Evolutionary conservation across 169 alveolate genomes (phyloP).

Genomic region (Eimeria tenella): DNA sequence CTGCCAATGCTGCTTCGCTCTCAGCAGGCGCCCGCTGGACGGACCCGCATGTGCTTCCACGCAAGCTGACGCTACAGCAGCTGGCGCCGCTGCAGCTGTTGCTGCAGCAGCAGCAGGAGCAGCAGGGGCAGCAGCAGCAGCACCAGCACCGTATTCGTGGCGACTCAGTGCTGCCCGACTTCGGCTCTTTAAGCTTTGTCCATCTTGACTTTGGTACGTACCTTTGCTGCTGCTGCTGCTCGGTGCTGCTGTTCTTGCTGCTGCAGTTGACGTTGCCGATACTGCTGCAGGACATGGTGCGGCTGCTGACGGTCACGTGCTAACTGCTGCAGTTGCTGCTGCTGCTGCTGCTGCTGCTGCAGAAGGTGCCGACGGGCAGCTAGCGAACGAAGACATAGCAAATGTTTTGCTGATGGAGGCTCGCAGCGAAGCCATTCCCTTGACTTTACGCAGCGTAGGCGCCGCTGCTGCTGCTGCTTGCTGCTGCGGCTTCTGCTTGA

Average conservation of each 20-base stretch:
- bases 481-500: constrained; percentile 23
- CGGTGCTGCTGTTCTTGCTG: not conserved
- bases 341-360: constrained; percentile 40
- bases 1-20: not conserved
- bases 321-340: not conserved
- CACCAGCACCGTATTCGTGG: not conserved
- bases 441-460: constrained; percentile 31
- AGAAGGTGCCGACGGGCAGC: constrained; percentile 46
- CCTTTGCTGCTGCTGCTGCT: not conserved
- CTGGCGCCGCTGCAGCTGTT: constrained; percentile 1
- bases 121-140: not conserved
- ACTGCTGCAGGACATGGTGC: not conserved
- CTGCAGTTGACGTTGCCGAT: not conserved
- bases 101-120: constrained; percentile 4
- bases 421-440: not conserved
- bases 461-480: not conserved
- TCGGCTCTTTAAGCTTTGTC: constrained; percentile 12
- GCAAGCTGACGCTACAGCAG: not conserved
- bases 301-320: not conserved
- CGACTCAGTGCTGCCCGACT: not conserved
- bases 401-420: constrained; percentile 16
- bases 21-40: constrained; percentile 21
- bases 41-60: constrained; percentile 13
- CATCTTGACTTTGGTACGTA: constrained; percentile 21
- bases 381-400: constrained; percentile 36